Evolutionary conservation across 768 basidiomycete species (phyloP).

Genomic region (Agaricus bisporus): DNA sequence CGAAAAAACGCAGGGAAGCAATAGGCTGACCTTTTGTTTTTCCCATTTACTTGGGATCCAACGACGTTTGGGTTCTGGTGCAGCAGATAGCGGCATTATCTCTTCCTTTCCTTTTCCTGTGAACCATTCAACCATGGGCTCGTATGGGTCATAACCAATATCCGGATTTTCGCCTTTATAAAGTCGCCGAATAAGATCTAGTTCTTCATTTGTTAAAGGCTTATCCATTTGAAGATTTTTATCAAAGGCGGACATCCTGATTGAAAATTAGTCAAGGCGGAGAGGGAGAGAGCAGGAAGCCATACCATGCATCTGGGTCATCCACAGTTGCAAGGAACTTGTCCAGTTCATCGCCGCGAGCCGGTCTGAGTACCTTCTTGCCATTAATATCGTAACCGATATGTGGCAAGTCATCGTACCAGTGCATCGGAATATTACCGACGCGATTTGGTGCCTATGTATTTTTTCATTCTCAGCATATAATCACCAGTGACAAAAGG

Average conservation of each 20-base stretch:
- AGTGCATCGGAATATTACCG: conserved; percentile 93
- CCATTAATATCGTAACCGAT: conserved; percentile 96
- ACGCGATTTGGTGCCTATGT: conserved; percentile 87
- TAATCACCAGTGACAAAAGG: neutral
- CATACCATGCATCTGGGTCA: conserved; percentile 83
- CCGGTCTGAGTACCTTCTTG: conserved; percentile 89
- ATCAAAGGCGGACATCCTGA: conserved; percentile 90
- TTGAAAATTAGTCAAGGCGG: neutral
- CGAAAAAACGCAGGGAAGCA: neutral
- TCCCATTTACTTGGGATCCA: conserved; percentile 99
- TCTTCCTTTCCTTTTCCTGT: conserved; percentile 94
- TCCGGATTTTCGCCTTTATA: conserved; percentile 91
- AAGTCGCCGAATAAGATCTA: conserved; percentile 92
- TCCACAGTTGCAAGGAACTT: conserved; percentile 94
- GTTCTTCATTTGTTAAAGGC: conserved; percentile 81
- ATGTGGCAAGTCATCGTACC: conserved; percentile 99
- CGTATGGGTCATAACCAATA: conserved; percentile 84
- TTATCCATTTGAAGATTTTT: conserved; percentile 81
- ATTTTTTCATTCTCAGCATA: neutral
- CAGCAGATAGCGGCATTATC: conserved; percentile 85
- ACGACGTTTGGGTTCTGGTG: conserved; percentile 92
- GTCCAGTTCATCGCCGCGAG: conserved; percentile 93
- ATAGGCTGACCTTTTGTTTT: conserved; percentile 84
- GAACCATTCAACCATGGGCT: conserved; percentile 94
- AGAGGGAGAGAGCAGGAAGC: neutral